Conservation (phyloP, 2,329 filamentous ascomycete species). For the Amauroascus niger region DNA sequence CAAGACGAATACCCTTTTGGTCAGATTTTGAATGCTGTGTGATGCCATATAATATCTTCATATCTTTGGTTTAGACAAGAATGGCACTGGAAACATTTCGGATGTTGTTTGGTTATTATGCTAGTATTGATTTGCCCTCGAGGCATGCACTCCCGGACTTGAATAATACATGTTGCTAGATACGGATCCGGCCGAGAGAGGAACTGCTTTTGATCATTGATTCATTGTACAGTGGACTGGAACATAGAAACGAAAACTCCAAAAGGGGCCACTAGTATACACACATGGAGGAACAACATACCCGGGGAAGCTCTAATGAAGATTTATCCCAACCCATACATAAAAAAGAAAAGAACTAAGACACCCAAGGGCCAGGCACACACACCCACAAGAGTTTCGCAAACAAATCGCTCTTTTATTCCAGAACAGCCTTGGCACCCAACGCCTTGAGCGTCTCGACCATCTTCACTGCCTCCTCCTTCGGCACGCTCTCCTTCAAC, state of each 20-base stretch:
- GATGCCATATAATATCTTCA: background rate
- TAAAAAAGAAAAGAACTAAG: background rate
- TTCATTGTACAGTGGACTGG: slow-evolving; percentile 5
- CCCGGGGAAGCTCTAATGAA: background rate
- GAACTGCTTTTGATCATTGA: background rate
- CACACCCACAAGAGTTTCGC: slow-evolving; percentile 4
- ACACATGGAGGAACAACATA: background rate
- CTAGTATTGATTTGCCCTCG: background rate
- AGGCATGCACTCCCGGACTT: background rate
- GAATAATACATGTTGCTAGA: background rate
- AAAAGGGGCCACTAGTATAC: slow-evolving; percentile 10
- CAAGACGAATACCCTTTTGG: background rate
- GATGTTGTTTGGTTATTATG: background rate
- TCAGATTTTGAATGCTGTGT: background rate
- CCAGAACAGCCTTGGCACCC: slow-evolving; percentile 81
- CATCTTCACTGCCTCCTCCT: slow-evolving; percentile 99
- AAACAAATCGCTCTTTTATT: slow-evolving; percentile 51
- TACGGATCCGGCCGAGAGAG: background rate
- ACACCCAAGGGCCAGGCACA: background rate
- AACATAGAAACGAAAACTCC: slow-evolving; percentile 7
- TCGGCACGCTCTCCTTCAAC: slow-evolving; percentile 97
- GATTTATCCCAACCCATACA: background rate
- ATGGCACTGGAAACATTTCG: background rate
- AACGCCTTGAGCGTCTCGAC: slow-evolving; percentile 87
- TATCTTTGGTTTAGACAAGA: background rate